Evolutionary conservation across 345 rosid species (phyloP), one percentile per base, ranked within the genome.

Genomic region (Durio zibethinus): DNA sequence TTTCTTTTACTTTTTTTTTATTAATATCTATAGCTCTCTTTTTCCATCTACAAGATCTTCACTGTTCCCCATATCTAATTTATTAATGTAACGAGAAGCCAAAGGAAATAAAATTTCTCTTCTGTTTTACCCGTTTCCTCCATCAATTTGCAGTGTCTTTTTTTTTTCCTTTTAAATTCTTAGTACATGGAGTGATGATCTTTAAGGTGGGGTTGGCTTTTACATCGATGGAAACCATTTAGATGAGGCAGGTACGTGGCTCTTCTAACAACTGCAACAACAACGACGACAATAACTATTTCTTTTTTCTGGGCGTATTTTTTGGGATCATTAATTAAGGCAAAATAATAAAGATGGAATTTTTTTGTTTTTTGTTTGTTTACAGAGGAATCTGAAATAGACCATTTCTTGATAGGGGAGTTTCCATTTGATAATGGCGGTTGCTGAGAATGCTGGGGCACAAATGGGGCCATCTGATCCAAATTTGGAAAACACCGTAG

Each of bases 391-490:
- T 83, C 81, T 73, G 72, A 68, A 69, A 64, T 10, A 56, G 9
- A 77, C 38, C 57, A 42, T 74, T 84, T 77, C 78, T 31, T 52
- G 42, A 16, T n/a, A 16, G 70, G 15, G 43, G 15, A 70, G 65
- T 33, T 60, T 78, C 45, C 23, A 11, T 68, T 77, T 62, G 85
- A 89, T 88, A 90, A 97, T 97, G 98, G 98, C 96, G 75, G 97
- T 97, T 66, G 91, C 94, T 75, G 99, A 97, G 82, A 91, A 89
- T 90, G 94, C 92, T 77, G 98, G 92, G 79, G 85, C 85, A 4
- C 90, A 85, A 88, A 87, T 89, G 79, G 94, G 82, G 76, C 82
- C 92, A 29, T 80, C 97, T 12, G 82, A 82, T 87, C 97, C 87
- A 80, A 89, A 89, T 85, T 83, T 87, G 77, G 96, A 87, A 78